Evolutionary conservation across 768 basidiomycete species (phyloP).

Genomic region (Termitomyces titanicus): DNA sequence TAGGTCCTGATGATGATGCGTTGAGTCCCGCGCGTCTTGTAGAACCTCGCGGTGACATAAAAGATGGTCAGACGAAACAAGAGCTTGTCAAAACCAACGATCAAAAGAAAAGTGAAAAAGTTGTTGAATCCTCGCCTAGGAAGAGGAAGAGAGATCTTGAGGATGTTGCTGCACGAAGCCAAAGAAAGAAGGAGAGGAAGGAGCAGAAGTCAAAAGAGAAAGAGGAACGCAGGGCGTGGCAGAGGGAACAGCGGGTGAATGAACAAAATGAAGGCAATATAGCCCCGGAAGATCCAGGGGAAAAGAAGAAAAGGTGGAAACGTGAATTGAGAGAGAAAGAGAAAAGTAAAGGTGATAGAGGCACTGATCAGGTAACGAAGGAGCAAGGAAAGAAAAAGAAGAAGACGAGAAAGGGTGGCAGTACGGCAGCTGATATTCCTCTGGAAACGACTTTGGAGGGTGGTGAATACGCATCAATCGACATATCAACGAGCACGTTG

Average conservation of each 20-base stretch:
- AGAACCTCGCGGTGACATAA: neutral
- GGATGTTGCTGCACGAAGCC: constrained; percentile 5
- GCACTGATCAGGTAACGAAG: neutral
- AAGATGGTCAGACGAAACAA: neutral
- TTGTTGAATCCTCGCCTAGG: neutral
- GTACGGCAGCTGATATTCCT: neutral
- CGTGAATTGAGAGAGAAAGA: constrained; percentile 4
- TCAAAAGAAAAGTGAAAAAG: constrained; percentile 10
- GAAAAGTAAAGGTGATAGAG: neutral
- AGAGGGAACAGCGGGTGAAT: constrained; percentile 2
- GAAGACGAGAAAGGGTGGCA: neutral
- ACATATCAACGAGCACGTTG: neutral
- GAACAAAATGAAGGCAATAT: neutral
- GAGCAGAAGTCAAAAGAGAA: constrained; percentile 17
- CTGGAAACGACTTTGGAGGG: neutral
- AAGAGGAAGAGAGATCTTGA: constrained; percentile 12
- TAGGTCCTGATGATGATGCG: constrained; percentile 46
- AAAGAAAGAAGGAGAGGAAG: constrained; percentile 11
- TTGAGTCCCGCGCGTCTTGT: constrained; percentile 2
- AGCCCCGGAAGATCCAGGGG: neutral
- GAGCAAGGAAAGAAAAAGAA: constrained; percentile 7
- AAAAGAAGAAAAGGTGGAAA: constrained; percentile 18
- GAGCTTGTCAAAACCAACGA: neutral
- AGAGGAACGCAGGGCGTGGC: constrained; percentile 17
- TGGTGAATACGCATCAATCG: neutral